Evolutionary conservation across 2,329 filamentous ascomycete genomes (phyloP), one percentile per base, ranked within the genome.

Genomic region (Diaporthe destruens): DNA sequence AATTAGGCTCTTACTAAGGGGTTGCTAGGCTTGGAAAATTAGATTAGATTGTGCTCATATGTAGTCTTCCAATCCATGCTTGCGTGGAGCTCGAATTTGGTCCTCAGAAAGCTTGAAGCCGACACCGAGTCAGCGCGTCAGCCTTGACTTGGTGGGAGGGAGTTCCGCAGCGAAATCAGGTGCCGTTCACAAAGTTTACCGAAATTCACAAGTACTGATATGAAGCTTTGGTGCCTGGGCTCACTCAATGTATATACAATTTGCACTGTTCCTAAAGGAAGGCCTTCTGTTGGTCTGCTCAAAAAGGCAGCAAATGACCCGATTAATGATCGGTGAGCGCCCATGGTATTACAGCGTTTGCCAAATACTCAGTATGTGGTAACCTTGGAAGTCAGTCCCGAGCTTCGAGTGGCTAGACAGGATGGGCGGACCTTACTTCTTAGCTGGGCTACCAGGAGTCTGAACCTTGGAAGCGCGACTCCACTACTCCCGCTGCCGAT

Each of bases 61-160:
- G 11, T 36, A 65, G 44, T 65, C 29, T 51, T 65, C 29, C 36
- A 65, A 51, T 36, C 59, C 20, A 29, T 51, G 20, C 29, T 51
- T 51, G 44, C 59, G 59, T 65, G 59, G 59, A 65, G 59, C 59
- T 65, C 59, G 51, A 51, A 29, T 44, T 65, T 65, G 44, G 23
- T 65, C 44, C 59, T 39, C 51, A 51, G 29, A 51, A 65, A 65
- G 29, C 44, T 65, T 51, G 36, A 65, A 34, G 42, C 44, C 12
- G 29, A 47, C 3, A 65, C 59, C 44, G 59, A 65, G 59, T 65
- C 44, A 65, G 44, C 32, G 34, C 11, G 6, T 65, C 32, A 32
- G 59, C 44, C 12, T n/a, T 25, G 20, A 18, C 44, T 51, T 18
- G 12, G 18, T 36, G 44, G 11, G 2, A 8, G 11, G 44, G 1